Evolutionary conservation across 2,329 filamentous ascomycete species (phyloP).

Genomic region (Phyllosticta paracitricarpa): DNA sequence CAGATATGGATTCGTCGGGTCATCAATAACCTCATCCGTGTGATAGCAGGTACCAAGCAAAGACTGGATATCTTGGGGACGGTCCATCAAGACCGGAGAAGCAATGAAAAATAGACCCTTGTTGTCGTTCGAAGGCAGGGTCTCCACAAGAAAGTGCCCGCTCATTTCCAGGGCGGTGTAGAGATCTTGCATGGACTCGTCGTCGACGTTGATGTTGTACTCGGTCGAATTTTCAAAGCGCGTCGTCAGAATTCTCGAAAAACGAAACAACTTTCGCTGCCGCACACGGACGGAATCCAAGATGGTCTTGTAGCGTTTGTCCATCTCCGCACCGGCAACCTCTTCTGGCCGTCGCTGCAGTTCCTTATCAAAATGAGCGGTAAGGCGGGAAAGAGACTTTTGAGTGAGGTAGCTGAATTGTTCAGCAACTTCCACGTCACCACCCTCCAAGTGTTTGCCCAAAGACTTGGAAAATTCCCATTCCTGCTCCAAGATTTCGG

Average conservation of each 20-base stretch:
- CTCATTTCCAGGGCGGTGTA: constrained; percentile 71
- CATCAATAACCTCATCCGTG: constrained; percentile 58
- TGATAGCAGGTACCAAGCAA: constrained; percentile 75
- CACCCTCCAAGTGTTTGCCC: constrained; percentile 79
- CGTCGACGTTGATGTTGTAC: constrained; percentile 71
- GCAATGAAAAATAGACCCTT: constrained; percentile 70
- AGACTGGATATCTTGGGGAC: constrained; percentile 71
- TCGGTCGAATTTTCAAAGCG: constrained; percentile 96
- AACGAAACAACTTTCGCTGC: constrained; percentile 92
- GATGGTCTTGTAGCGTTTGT: constrained; percentile 91
- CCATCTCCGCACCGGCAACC: constrained; percentile 70
- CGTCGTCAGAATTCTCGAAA: constrained; percentile 80
- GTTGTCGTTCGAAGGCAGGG: constrained; percentile 49
- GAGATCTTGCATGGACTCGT: constrained; percentile 61
- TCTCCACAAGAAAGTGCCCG: constrained; percentile 77
- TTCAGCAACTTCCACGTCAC: constrained; percentile 93
- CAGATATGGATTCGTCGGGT: constrained; percentile 72
- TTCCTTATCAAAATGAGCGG: constrained; percentile 84
- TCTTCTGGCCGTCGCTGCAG: constrained; percentile 77
- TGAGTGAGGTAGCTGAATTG: constrained; percentile 87
- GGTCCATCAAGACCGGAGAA: constrained; percentile 64
- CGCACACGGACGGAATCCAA: constrained; percentile 92
- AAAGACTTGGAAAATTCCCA: constrained; percentile 97
- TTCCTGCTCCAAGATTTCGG: constrained; percentile 91
- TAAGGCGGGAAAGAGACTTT: constrained; percentile 81